Base-by-base conservation (phyloP, 352 stramenopile genomes). In the Globisporangium abappressorium region DNA sequence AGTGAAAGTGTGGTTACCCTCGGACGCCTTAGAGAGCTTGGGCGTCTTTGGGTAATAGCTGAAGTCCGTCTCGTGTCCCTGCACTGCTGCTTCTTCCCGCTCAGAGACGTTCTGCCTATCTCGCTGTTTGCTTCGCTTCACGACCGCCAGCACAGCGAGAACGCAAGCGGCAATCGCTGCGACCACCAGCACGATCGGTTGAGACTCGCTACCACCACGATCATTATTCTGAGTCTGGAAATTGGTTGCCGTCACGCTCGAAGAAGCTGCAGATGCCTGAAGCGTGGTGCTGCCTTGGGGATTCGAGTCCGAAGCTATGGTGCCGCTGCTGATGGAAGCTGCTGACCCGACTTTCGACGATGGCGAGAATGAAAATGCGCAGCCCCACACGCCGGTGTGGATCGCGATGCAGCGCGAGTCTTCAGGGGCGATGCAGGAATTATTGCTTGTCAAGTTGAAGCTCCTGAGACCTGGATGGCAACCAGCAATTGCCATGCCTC, bases 1-100 rank as follows among this genome's bases (percentile, higher is more conserved):
- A 26, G 33, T 62, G 33, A 62, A 49, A 24, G 33, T 49, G 56
- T 62, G 11, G 3, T 49, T 49, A 3, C 14, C 28, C 56, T 62
- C 33, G n/a, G n/a, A 14, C 56, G 56, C 33, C 33, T 49, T 62
- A 9, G 33, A 49, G 4, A 62, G 4, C n/a, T 62, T 33, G 9
- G 56, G 56, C 18, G 33, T 62, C 56, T 62, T 49, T 33, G 56
- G 56, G 33, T 62, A 62, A 33, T 62, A 62, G 33, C 56, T 62
- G 11, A 62, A 26, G 33, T 62, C 26, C 18, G 56, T 24, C 6
- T 36, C 11, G 33, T 26, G n/a, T 33, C 12, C 30, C 4, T 46
- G 55, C 9, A 15, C 9, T n/a, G 28, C 55, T 15, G 33, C 34
- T 30, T 18, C 5, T 2, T 49, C n/a, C 3, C 46, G 20, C 6